These are phyloP conservation scores for Silybum marianum DNA, from an alignment of 129 eudicot genomes.

Conservation along the genomic window DNA sequence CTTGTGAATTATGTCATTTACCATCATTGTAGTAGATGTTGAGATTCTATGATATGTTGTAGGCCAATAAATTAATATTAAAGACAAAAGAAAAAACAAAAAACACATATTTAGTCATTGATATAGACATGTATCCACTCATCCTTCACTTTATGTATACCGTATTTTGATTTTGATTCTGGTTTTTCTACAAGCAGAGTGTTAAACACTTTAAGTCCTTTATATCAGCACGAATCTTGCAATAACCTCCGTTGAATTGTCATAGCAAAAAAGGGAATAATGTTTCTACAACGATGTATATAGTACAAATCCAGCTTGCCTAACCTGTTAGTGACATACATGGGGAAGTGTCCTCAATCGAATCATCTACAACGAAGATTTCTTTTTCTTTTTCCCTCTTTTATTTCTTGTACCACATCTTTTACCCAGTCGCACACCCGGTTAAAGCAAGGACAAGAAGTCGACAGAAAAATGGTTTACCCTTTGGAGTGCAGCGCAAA, in stretches of 20 bases:
- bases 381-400: no score
- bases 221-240: neutral
- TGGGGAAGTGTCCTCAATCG: neutral
- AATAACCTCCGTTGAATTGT: neutral
- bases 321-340: neutral
- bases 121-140: neutral
- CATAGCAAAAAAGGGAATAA: neutral
- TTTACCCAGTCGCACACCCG: no score
- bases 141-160: neutral
- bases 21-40: neutral
- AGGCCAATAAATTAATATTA: neutral
- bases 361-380: no score
- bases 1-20: neutral
- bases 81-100: neutral
- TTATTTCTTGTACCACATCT: no score
- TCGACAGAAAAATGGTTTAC: no score
- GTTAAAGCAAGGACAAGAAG: no score
- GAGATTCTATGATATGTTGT: neutral
- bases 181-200: no score
- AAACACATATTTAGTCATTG: neutral
- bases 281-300: neutral
- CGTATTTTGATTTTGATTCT: neutral
- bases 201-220: neutral
- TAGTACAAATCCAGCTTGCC: neutral
- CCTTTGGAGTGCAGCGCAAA: neutral